A percentile compares a stretch with the other conserved stretches of the same genome.
phyloP scores from a whole-genome alignment of 768 basidiomycete genomes.

The Podaxis sp. region DNA sequence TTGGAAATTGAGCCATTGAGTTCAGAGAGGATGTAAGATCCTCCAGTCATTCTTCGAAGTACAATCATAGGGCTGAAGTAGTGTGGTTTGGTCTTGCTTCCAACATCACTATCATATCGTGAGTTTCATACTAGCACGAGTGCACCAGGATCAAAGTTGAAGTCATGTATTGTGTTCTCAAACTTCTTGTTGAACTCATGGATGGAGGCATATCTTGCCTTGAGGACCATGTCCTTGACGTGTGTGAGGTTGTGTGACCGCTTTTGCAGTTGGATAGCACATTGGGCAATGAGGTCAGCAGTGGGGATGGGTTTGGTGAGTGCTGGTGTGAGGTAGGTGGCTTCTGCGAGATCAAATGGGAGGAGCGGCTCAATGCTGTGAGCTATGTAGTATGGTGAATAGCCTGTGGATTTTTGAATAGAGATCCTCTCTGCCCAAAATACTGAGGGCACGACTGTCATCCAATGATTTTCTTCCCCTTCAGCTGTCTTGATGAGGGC shows the following conservation, averaged over 20 bases:
- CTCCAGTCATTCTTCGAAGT: constrained; percentile 20
- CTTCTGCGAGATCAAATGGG: too few relatives aligned
- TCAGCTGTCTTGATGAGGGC: too few relatives aligned
- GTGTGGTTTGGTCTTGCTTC: constrained; percentile 23
- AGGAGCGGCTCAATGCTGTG: too few relatives aligned
- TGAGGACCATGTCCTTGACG: constrained; percentile 18
- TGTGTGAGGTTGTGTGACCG: constrained; percentile 17
- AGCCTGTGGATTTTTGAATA: too few relatives aligned
- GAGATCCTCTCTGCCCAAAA: too few relatives aligned
- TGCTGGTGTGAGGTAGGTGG: too few relatives aligned
- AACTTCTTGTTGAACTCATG: constrained; percentile 24
- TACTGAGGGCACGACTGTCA: too few relatives aligned
- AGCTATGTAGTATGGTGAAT: too few relatives aligned
- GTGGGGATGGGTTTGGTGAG: too few relatives aligned
- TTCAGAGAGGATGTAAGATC: constrained; percentile 23
- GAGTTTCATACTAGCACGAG: constrained; percentile 33
- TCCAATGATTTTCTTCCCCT: too few relatives aligned
- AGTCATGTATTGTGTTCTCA: constrained; percentile 16
- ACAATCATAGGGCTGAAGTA: constrained; percentile 34
- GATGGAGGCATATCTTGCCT: constrained; percentile 9
- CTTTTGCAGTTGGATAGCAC: too few relatives aligned
- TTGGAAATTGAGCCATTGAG: not conserved
- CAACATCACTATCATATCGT: constrained; percentile 21
- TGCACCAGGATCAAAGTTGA: constrained; percentile 22
- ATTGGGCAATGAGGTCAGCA: too few relatives aligned